A percentile compares a stretch with the other conserved stretches of the same genome.
Conservation (phyloP, 2,329 filamentous ascomycete genomes). For the Claviceps purpurea region DNA sequence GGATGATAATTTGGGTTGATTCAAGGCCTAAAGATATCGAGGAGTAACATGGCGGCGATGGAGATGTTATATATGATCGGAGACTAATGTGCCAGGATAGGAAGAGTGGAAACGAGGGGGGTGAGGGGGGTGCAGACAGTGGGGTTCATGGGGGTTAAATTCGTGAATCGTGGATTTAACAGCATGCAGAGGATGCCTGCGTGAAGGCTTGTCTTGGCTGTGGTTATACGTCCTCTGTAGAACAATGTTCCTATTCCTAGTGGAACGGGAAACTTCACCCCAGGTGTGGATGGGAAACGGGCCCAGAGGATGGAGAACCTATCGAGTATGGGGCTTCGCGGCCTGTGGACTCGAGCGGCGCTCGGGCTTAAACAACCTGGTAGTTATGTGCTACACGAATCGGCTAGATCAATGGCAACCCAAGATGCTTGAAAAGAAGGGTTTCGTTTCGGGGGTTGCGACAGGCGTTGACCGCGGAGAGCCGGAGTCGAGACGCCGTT, state of each 20-base stretch:
- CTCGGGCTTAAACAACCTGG: conserved; percentile 9
- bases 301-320: neutral
- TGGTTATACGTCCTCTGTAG: too few species aligned
- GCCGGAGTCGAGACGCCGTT: neutral
- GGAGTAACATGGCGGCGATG: conserved; percentile 4
- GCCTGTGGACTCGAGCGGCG: conserved; percentile 6
- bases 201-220: too few species aligned
- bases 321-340: neutral
- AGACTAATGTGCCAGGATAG: conserved; percentile 6
- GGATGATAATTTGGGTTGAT: neutral
- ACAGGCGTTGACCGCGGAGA: neutral
- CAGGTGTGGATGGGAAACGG: neutral
- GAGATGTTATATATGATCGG: conserved; percentile 9
- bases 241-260: neutral
- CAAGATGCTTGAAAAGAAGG: conserved; percentile 1
- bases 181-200: neutral
- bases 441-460: conserved; percentile 5
- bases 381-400: conserved; percentile 8
- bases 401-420: conserved; percentile 8
- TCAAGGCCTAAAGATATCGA: conserved; percentile 2
- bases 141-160: conserved; percentile 1
- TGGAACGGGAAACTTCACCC: conserved; percentile 6
- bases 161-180: conserved; percentile 1
- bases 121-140: neutral
- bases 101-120: neutral